phyloP scores from a whole-genome alignment of 768 basidiomycete species.

The Phlegmacium glaucopus region DNA sequence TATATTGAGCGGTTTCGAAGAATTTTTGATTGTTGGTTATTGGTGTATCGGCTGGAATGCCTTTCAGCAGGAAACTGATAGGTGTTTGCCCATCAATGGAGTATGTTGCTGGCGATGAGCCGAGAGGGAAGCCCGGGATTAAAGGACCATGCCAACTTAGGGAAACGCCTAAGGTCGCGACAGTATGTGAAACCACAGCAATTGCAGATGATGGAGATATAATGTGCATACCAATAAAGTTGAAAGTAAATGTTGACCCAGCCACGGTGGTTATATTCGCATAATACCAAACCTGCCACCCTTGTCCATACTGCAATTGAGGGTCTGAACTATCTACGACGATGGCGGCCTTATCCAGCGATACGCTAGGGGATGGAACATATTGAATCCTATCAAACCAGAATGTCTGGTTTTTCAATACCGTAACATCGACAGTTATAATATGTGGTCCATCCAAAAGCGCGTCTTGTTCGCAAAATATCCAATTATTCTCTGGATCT shows the following conservation, averaged over 20 bases:
- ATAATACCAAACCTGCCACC: too few species aligned
- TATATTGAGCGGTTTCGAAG: slow-evolving; percentile 18
- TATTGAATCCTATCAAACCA: slow-evolving; percentile 9
- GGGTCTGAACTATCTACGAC: neutral
- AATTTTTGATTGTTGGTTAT: slow-evolving; percentile 22
- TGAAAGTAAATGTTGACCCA: too few species aligned
- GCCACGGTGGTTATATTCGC: too few species aligned
- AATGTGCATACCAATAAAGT: too few species aligned
- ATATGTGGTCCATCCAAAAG: slow-evolving; percentile 9
- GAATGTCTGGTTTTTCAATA: slow-evolving; percentile 5
- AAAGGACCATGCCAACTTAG: slow-evolving; percentile 23
- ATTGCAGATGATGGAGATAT: too few species aligned
- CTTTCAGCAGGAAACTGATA: slow-evolving; percentile 18
- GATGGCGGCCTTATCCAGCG: slow-evolving; percentile 1
- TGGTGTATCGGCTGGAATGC: slow-evolving; percentile 4
- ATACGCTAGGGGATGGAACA: slow-evolving; percentile 2
- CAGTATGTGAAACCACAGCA: neutral
- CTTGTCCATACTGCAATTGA: slow-evolving; percentile 2
- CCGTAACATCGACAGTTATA: slow-evolving; percentile 7
- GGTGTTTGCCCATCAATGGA: slow-evolving; percentile 18
- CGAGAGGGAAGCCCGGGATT: slow-evolving; percentile 11
- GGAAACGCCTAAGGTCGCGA: slow-evolving; percentile 16
- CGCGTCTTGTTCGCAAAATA: slow-evolving; percentile 3
- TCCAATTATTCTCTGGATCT: slow-evolving; percentile 2
- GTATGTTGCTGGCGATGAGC: too few species aligned